A percentile compares a stretch with the other conserved stretches of the same genome.
These are phyloP conservation scores for Salix purpurea DNA, from an alignment of 345 rosid species.

Conservation along the genomic window DNA sequence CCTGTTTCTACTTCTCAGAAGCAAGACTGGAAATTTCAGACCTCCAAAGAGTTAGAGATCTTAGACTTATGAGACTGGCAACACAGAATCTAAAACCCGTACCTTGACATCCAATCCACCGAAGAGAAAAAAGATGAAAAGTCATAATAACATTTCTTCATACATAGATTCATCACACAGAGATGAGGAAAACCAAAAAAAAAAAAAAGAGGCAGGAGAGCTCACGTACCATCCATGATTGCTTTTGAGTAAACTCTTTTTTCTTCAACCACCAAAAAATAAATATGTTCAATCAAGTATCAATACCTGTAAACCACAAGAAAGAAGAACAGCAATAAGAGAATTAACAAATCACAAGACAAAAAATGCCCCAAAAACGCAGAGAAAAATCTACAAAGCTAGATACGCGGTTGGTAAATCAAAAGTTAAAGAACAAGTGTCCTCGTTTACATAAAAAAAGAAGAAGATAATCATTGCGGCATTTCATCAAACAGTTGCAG, in stretches of 20 bases:
- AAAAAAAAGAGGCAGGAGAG: not conserved
- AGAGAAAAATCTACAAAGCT: not conserved
- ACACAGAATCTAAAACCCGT: no score
- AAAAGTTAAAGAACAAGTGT: not conserved
- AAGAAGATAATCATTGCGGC: not conserved
- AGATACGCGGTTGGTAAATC: not conserved
- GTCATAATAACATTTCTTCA: no score
- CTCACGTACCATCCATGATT: conserved; percentile 44
- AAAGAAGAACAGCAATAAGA: not conserved
- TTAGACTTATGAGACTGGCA: no score
- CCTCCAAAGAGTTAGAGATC: no score
- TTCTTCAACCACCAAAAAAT: not conserved
- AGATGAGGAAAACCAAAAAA: not conserved
- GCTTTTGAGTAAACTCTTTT: conserved; percentile 7
- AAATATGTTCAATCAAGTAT: not conserved
- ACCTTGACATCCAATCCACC: no score
- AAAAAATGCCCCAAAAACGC: not conserved
- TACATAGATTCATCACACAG: no score
- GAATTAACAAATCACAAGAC: not conserved
- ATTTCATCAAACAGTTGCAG: conserved; percentile 23
- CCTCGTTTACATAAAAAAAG: not conserved
- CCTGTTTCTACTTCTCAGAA: no score
- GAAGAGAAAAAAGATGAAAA: no score
- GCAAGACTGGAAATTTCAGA: no score
- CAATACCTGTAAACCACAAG: conserved; percentile 11